phyloP scores from a whole-genome alignment of 257 asterid species.

The Buddleja alternifolia region DNA sequence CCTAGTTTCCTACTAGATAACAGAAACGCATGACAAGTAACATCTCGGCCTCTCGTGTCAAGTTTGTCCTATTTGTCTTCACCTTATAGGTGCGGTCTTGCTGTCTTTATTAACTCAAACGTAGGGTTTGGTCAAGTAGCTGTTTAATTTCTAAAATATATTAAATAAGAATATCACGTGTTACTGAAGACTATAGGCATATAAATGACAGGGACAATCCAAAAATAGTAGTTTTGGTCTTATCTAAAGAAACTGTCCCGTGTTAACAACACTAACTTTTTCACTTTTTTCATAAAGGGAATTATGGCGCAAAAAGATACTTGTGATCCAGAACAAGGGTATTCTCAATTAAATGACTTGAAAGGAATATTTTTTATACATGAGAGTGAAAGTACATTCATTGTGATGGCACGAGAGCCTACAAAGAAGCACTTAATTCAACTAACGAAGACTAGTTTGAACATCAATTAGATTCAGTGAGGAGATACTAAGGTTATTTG shows the following conservation, averaged over 20 bases:
- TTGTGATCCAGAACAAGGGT: constrained; percentile 8
- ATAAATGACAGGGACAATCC: constrained; percentile 19
- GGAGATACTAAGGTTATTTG: constrained; percentile 12
- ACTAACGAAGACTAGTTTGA: constrained; percentile 2
- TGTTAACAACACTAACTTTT: not conserved
- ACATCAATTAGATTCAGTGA: not conserved
- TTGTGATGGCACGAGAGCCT: not conserved
- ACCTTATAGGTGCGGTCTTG: not conserved
- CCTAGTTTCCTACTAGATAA: constrained; percentile 14
- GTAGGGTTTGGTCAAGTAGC: constrained; percentile 8
- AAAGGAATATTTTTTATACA: constrained; percentile 4
- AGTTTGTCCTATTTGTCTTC: constrained; percentile 21
- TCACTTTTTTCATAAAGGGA: constrained; percentile 12
- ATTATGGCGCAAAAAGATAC: constrained; percentile 13
- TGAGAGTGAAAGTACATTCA: not conserved
- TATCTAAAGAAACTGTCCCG: constrained; percentile 5
- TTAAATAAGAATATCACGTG: not conserved
- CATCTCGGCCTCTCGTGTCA: not conserved
- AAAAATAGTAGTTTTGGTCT: not conserved
- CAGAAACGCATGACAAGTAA: not conserved
- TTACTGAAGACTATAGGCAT: not conserved
- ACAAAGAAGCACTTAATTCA: constrained; percentile 4
- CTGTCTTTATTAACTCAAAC: constrained; percentile 4
- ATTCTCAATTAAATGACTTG: constrained; percentile 19
- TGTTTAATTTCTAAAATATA: constrained; percentile 2